Evolutionary conservation across 1,284 basidiomycete genomes (phyloP).

Genomic region (Tranzscheliella williamsii): DNA sequence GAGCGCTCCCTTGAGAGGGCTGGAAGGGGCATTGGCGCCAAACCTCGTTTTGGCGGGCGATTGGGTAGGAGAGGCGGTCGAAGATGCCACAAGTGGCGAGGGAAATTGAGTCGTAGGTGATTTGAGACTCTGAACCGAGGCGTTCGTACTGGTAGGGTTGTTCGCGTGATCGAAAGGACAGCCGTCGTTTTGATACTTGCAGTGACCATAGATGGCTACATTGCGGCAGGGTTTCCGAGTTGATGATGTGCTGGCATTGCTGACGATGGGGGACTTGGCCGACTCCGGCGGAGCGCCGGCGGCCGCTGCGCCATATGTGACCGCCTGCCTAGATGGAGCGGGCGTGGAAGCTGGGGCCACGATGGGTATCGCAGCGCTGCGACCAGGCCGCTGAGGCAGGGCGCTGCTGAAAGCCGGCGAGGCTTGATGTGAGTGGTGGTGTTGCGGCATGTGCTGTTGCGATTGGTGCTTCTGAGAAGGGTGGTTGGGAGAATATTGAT

Average conservation of each 20-base stretch:
- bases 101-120: slow-evolving; percentile 14
- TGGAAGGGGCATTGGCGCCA: slow-evolving; percentile 10
- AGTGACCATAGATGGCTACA: slow-evolving; percentile 38
- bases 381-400: slow-evolving; percentile 20
- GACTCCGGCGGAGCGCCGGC: slow-evolving; percentile 4
- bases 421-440: slow-evolving; percentile 13
- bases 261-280: slow-evolving; percentile 17
- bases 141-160: background rate
- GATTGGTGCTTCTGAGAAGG: slow-evolving; percentile 15
- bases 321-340: slow-evolving; percentile 7
- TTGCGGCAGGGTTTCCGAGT: slow-evolving; percentile 34
- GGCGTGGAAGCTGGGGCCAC: slow-evolving; percentile 31
- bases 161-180: slow-evolving; percentile 34
- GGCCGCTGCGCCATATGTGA: slow-evolving; percentile 12
- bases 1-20: slow-evolving; percentile 38
- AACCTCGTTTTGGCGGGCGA: slow-evolving; percentile 18
- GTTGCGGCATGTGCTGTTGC: slow-evolving; percentile 23
- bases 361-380: slow-evolving; percentile 44
- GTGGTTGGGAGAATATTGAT: slow-evolving; percentile 35
- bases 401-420: slow-evolving; percentile 24
- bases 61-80: slow-evolving; percentile 6
- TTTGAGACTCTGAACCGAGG: slow-evolving; percentile 2
- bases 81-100: slow-evolving; percentile 11
- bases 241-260: slow-evolving; percentile 10
- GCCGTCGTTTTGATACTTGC: slow-evolving; percentile 39